Conservation (phyloP, 2,329 filamentous ascomycete genomes). For the Ophiostoma populinum region DNA sequence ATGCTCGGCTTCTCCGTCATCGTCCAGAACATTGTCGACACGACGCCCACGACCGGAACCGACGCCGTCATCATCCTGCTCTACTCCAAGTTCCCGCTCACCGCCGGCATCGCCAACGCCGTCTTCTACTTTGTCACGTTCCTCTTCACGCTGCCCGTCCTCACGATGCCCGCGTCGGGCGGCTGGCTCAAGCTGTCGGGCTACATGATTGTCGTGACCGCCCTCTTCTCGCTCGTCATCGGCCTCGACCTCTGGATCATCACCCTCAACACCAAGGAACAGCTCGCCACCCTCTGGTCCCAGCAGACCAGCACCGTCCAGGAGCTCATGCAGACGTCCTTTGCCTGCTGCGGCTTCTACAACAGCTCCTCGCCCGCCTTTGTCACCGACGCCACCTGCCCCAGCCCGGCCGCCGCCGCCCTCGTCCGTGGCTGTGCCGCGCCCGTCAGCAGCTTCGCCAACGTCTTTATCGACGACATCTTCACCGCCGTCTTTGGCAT, state of each 20-base stretch:
- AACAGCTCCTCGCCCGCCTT: constrained; percentile 59
- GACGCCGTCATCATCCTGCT: constrained; percentile 34
- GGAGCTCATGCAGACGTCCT: constrained; percentile 53
- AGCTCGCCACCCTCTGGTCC: constrained; percentile 44
- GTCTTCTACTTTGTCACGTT: constrained; percentile 56
- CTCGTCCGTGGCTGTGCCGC: constrained; percentile 52
- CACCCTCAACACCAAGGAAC: constrained; percentile 49
- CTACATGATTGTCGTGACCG: constrained; percentile 44
- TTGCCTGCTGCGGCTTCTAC: constrained; percentile 64
- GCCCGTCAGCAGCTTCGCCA: constrained; percentile 50
- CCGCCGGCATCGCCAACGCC: constrained; percentile 54
- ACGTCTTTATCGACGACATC: constrained; percentile 54
- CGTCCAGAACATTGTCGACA: constrained; percentile 28
- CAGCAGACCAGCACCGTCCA: constrained; percentile 39
- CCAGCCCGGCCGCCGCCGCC: constrained; percentile 52
- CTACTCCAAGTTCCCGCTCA: constrained; percentile 35
- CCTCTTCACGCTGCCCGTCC: constrained; percentile 49
- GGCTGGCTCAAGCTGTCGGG: constrained; percentile 54
- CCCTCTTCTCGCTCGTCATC: constrained; percentile 45
- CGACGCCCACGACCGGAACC: constrained; percentile 25
- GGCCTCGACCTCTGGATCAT: constrained; percentile 56
- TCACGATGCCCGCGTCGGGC: constrained; percentile 48
- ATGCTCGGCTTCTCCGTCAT: constrained; percentile 38
- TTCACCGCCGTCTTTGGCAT: constrained; percentile 70
- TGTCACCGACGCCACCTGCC: constrained; percentile 49